Base-by-base conservation (phyloP, 768 basidiomycete species). In the Pluteus cervinus region DNA sequence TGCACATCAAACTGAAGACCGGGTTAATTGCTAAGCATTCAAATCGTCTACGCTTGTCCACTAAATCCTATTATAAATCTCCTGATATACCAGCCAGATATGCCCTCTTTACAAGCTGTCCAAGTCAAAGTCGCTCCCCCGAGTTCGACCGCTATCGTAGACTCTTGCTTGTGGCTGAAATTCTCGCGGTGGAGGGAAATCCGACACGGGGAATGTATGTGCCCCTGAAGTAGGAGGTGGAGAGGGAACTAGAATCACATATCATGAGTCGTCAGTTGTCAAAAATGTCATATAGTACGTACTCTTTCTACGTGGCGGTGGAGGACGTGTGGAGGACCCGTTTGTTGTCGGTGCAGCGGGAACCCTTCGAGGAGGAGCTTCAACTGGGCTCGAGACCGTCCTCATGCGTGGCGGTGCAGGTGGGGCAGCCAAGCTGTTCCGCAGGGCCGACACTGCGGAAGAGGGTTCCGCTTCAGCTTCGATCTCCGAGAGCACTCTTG, bases 121-220 rank as follows among this genome's bases (percentile, higher is more conserved):
- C 11, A 73, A 40, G 58, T 86, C 75, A 62, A 88, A 89, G 39
- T 75, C 69, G 48, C 81, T 79, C n/a, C 88, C 88, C 40, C 67
- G 68, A 48, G 66, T 61, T 36, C 79, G 76, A 21, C 84, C 82
- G 52, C 78, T 79, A 9, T 57, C 61, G 53, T 92, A 92, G 28
- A 65, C 63, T 51, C 70, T 81, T 20, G 54, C 48, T 22, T 54
- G 62, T 4, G 56, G 51, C 24, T 55, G 54, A 55, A 88, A 90
- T 18, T 66, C 65, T 26, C 86, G 75, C 4, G 88, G 88, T 10
- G 79, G 77, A 1, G 88, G 88, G 53, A 90, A 88, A 35, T 80
- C 85, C 10, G 66, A 61, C n/a, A 79, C 73, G 5, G 85, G 86
- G 53, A 88, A 91, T 11, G 68, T 79, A 51, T 86, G 81, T 16